Conservation (phyloP, 441 rosid species). For the Euphorbia corollata region DNA sequence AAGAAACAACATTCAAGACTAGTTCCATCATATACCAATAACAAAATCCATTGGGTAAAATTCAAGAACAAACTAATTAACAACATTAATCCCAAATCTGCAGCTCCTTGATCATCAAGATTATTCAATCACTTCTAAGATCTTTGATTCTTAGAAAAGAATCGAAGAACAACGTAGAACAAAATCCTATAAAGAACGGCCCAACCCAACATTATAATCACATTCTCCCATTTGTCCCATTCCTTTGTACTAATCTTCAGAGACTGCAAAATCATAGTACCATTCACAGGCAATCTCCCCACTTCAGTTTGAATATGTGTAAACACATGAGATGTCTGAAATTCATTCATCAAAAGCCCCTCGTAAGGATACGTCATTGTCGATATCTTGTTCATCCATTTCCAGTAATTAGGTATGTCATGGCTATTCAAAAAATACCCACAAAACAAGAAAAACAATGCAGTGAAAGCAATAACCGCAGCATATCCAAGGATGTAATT, state of each 20-base stretch:
- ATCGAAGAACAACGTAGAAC: constrained; percentile 49
- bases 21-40: background rate
- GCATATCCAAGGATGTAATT: constrained; percentile 61
- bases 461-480: constrained; percentile 59
- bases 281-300: constrained; percentile 13
- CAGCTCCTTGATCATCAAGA: background rate
- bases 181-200: constrained; percentile 49
- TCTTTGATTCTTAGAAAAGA: constrained; percentile 55
- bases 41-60: background rate
- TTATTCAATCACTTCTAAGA: constrained; percentile 21
- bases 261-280: constrained; percentile 26
- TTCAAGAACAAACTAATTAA: background rate
- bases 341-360: constrained; percentile 59
- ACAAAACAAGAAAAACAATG: constrained; percentile 59
- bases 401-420: constrained; percentile 44
- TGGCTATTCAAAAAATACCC: constrained; percentile 54
- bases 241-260: constrained; percentile 24
- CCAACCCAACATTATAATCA: constrained; percentile 48
- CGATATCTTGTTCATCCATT: constrained; percentile 62
- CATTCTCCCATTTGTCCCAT: constrained; percentile 39
- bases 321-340: constrained; percentile 29
- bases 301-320: constrained; percentile 1
- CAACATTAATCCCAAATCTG: background rate
- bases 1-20: background rate
- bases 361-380: constrained; percentile 63